Evolutionary conservation across 176 grass and related monocot species (phyloP).

Genomic region (Eragrostis nindensis): DNA sequence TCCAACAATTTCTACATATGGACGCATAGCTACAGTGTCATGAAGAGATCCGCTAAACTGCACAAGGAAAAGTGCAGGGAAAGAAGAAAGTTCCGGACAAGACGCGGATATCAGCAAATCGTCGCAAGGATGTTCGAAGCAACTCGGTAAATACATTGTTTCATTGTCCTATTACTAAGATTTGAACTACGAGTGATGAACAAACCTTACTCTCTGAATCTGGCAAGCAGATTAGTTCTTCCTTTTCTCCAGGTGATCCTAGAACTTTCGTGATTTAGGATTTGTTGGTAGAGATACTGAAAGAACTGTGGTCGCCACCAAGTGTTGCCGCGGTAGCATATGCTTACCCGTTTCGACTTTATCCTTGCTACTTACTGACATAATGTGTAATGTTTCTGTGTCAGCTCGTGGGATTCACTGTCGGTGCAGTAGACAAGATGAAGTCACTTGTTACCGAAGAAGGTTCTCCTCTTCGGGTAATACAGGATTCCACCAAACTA

Average conservation of each 20-base stretch:
- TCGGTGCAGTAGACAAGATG: conserved; percentile 40
- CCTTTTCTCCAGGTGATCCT: neutral
- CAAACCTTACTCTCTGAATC: neutral
- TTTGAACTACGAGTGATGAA: neutral
- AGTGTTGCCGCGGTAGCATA: conserved; percentile 53
- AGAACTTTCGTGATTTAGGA: neutral
- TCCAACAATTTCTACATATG: conserved; percentile 61
- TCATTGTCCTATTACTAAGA: neutral
- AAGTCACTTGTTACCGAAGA: conserved; percentile 52
- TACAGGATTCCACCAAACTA: conserved; percentile 53
- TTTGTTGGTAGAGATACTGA: conserved; percentile 10
- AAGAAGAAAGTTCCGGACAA: conserved; percentile 22
- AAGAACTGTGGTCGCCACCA: conserved; percentile 58
- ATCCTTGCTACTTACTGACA: no score
- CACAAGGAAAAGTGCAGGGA: conserved; percentile 19
- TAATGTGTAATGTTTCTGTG: neutral
- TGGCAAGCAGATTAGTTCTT: neutral
- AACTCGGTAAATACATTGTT: neutral
- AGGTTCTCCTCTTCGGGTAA: conserved; percentile 39
- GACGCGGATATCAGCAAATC: neutral
- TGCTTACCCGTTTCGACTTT: neutral
- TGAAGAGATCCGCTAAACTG: conserved; percentile 46
- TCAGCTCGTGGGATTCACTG: conserved; percentile 51
- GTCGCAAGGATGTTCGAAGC: neutral
- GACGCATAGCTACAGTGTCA: conserved; percentile 60